phyloP scores from a whole-genome alignment of 2,329 filamentous ascomycete genomes.

The Calonectria hawksworthii region DNA sequence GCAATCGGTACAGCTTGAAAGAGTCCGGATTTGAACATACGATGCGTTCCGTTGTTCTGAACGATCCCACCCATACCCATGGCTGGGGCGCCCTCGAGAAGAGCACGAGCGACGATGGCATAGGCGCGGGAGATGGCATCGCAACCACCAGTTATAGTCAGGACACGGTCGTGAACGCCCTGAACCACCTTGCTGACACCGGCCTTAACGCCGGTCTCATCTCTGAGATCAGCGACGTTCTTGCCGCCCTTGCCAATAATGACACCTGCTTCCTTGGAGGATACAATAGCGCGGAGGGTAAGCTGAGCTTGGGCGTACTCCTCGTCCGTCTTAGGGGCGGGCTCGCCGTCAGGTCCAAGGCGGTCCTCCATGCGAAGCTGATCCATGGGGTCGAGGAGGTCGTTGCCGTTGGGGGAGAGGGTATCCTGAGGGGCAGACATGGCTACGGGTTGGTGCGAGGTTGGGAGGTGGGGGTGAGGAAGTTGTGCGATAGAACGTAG shows the following conservation, averaged over 20 bases:
- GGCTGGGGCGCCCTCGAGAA: conserved; percentile 93
- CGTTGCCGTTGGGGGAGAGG: conserved; percentile 70
- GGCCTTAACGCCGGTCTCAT: conserved; percentile 97
- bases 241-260: conserved; percentile 99
- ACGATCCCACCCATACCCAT: conserved; percentile 97
- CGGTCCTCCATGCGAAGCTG: conserved; percentile 77
- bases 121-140: conserved; percentile 94
- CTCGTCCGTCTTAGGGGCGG: conserved; percentile 91
- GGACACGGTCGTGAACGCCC: conserved; percentile 95
- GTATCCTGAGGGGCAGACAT: conserved; percentile 76
- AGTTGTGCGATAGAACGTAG: conserved; percentile 28
- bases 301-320: conserved; percentile 95
- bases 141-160: conserved; percentile 93
- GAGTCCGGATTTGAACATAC: conserved; percentile 63
- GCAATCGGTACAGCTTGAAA: neutral
- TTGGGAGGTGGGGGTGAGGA: conserved; percentile 34
- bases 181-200: conserved; percentile 99
- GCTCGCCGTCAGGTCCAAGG: conserved; percentile 81
- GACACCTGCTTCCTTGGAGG: conserved; percentile 97
- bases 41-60: conserved; percentile 90
- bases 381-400: conserved; percentile 72
- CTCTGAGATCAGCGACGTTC: conserved; percentile 96
- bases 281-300: conserved; percentile 96
- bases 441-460: conserved; percentile 42
- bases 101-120: conserved; percentile 88